Percentiles rank a stretch among this genome's conserved stretches.
Evolutionary conservation across 805 yeast species (phyloP).

Genomic region (Metahyphopichia silvanorum): DNA sequence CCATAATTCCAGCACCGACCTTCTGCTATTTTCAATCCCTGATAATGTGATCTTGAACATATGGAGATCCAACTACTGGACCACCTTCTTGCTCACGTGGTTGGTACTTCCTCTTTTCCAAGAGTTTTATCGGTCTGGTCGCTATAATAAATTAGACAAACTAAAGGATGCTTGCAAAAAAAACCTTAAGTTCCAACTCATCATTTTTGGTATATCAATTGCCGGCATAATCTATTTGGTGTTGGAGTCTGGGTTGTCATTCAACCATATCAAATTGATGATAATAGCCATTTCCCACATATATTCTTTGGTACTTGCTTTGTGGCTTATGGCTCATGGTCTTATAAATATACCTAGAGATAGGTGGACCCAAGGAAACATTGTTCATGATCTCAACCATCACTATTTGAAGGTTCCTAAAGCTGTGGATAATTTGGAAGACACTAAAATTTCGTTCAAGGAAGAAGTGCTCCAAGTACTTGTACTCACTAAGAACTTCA

Average conservation of each 20-base stretch:
- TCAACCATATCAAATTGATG: conserved; percentile 58
- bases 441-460: conserved; percentile 56
- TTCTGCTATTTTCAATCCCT: conserved; percentile 44
- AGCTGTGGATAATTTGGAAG: conserved; percentile 59
- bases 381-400: conserved; percentile 25
- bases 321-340: conserved; percentile 87
- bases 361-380: conserved; percentile 35
- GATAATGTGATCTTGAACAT: conserved; percentile 47
- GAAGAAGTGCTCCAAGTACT: conserved; percentile 62
- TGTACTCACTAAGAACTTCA: conserved; percentile 46
- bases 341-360: conserved; percentile 61
- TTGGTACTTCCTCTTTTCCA: conserved; percentile 67
- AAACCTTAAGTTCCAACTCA: conserved; percentile 59
- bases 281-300: conserved; percentile 75
- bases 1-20: conserved; percentile 36
- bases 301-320: conserved; percentile 68
- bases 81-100: conserved; percentile 80
- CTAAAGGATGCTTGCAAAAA: conserved; percentile 55
- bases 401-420: conserved; percentile 55
- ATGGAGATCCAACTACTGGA: conserved; percentile 81
- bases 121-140: conserved; percentile 70
- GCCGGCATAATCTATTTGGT: conserved; percentile 59
- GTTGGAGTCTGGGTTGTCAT: conserved; percentile 49
- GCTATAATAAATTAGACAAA: conserved; percentile 44
- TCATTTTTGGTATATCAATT: conserved; percentile 50